These are phyloP conservation scores for Effrenium voratum DNA, from an alignment of 73 alveolate genomes.

Conservation along the genomic window DNA sequence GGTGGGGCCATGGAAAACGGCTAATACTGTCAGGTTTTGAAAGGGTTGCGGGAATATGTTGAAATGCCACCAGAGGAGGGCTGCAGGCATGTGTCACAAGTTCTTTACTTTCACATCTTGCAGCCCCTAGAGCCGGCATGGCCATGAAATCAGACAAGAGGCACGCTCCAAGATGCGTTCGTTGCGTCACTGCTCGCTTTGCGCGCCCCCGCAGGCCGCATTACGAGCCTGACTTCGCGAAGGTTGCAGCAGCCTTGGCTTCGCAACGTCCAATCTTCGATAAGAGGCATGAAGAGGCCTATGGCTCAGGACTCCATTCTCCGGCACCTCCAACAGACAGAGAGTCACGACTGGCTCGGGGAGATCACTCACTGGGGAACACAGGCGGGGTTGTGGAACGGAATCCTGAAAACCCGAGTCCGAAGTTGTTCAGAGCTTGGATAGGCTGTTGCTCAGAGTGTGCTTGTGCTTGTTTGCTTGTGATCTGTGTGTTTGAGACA, in stretches of 20 bases:
- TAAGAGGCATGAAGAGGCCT: neutral
- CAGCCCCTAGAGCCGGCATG: too few species aligned
- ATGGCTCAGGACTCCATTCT: slow-evolving; percentile 89
- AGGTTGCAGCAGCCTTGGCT: neutral
- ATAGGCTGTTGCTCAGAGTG: too few species aligned
- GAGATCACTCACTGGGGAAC: slow-evolving; percentile 94
- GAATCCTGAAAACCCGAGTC: too few species aligned
- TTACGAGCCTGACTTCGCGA: neutral
- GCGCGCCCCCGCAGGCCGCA: neutral
- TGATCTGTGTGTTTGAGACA: neutral
- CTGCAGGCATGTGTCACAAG: too few species aligned
- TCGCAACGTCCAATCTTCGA: neutral
- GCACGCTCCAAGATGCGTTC: neutral
- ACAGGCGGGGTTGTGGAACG: slow-evolving; percentile 4
- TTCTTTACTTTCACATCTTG: too few species aligned
- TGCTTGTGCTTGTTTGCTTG: too few species aligned
- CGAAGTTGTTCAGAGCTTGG: too few species aligned
- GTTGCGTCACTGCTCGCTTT: neutral
- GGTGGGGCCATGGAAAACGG: too few species aligned
- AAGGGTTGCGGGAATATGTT: too few species aligned
- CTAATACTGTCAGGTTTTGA: too few species aligned
- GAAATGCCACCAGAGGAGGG: too few species aligned
- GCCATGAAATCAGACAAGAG: too few species aligned
- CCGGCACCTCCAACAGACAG: slow-evolving; percentile 83
- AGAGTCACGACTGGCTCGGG: slow-evolving; percentile 93